Conservation (phyloP, 768 basidiomycete genomes). For the Nevesoporus exiguus region DNA sequence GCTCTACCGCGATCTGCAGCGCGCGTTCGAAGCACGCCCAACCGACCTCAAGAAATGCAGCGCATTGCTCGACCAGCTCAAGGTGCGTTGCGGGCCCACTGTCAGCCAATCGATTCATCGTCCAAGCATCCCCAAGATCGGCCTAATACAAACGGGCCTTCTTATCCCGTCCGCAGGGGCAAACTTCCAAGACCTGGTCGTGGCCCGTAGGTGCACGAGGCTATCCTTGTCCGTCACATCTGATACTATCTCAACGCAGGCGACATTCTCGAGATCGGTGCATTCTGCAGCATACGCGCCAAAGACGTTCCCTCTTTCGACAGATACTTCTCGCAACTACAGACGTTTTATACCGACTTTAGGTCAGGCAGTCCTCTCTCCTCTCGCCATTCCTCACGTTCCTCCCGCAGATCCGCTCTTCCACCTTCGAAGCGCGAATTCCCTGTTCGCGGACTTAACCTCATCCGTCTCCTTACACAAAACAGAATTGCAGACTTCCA, state of each 20-base stretch:
- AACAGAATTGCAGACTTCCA: conserved; percentile 98
- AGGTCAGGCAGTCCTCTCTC: conserved; percentile 40
- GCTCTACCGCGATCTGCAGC: conserved; percentile 64
- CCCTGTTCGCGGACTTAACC: conserved; percentile 86
- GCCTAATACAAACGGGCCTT: conserved; percentile 72
- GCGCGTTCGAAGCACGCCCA: conserved; percentile 60
- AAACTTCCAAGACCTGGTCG: conserved; percentile 62
- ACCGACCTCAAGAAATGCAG: conserved; percentile 69
- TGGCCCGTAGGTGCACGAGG: conserved; percentile 59
- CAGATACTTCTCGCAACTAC: conserved; percentile 89
- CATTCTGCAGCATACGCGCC: conserved; percentile 87
- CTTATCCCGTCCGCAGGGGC: conserved; percentile 67
- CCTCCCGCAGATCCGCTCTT: conserved; percentile 54
- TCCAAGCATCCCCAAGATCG: conserved; percentile 47
- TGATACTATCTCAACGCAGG: conserved; percentile 43
- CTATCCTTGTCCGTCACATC: background rate
- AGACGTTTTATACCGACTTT: conserved; percentile 86
- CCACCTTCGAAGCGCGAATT: conserved; percentile 85
- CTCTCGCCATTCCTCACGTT: conserved; percentile 5
- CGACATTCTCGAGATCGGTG: conserved; percentile 93
- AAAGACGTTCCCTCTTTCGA: conserved; percentile 91
- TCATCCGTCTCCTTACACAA: conserved; percentile 91
- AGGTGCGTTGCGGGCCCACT: conserved; percentile 43
- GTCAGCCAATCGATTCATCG: background rate
- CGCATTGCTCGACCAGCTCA: conserved; percentile 63